A percentile compares a stretch with the other conserved stretches of the same genome.
Conservation (phyloP, 2,329 filamentous ascomycete species). For the Thelonectria rubi region DNA sequence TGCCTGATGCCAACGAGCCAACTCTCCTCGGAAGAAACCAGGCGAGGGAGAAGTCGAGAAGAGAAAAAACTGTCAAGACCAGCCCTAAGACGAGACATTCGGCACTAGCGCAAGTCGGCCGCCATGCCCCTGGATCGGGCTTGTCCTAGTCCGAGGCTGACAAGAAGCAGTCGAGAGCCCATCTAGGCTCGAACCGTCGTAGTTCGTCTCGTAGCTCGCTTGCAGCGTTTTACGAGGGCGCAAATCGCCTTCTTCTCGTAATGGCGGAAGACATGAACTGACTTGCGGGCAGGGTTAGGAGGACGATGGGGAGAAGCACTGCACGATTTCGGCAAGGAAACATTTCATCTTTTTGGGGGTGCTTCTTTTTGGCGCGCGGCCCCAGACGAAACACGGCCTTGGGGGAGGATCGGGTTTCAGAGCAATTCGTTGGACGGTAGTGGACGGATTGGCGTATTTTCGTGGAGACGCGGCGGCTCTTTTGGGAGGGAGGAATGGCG, state of each 20-base stretch:
- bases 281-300: too few relatives aligned
- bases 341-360: neutral
- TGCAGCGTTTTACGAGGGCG: slow-evolving; percentile 4
- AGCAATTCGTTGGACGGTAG: slow-evolving; percentile 29
- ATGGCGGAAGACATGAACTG: too few relatives aligned
- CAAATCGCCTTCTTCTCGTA: slow-evolving; percentile 2
- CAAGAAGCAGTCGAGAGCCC: too few relatives aligned
- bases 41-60: neutral
- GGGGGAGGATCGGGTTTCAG: slow-evolving; percentile 8
- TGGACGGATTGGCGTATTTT: slow-evolving; percentile 11
- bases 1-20: neutral
- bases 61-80: neutral
- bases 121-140: slow-evolving; percentile 10
- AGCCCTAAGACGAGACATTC: too few relatives aligned
- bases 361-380: slow-evolving; percentile 37
- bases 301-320: too few relatives aligned
- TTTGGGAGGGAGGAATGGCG: neutral
- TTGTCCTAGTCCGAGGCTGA: neutral
- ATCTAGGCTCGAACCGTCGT: neutral
- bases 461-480: slow-evolving; percentile 3
- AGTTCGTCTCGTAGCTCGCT: neutral
- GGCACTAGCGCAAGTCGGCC: neutral
- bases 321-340: neutral
- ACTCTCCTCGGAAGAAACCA: too few relatives aligned
- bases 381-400: slow-evolving; percentile 36